These are phyloP conservation scores for Telfairia occidentalis DNA, from an alignment of 331 rosid genomes.

Conservation along the genomic window DNA sequence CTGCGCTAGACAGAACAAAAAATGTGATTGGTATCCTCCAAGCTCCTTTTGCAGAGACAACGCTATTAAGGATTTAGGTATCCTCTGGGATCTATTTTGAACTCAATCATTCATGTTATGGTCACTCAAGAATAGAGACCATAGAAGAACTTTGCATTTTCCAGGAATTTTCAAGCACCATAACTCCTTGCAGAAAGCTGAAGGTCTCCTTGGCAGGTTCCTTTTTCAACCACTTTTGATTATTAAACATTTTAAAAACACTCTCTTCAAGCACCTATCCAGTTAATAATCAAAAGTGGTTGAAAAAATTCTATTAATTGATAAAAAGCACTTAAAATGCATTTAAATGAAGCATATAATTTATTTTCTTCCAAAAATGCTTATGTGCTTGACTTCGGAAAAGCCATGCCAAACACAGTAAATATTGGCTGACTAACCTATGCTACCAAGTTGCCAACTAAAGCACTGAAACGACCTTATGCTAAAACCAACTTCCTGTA, in stretches of 20 bases:
- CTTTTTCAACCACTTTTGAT: too few relatives aligned
- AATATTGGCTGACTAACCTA: neutral
- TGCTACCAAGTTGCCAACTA: neutral
- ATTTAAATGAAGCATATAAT: too few relatives aligned
- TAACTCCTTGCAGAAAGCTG: neutral
- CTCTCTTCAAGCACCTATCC: too few relatives aligned
- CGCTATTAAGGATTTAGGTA: neutral
- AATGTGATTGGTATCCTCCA: neutral
- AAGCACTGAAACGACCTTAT: neutral
- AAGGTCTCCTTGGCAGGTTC: too few relatives aligned
- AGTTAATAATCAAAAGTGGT: too few relatives aligned
- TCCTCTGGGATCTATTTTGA: neutral
- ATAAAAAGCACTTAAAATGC: too few relatives aligned
- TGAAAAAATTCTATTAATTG: too few relatives aligned
- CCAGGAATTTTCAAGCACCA: neutral
- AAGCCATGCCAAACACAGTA: too few relatives aligned
- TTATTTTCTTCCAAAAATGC: too few relatives aligned
- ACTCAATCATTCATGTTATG: neutral
- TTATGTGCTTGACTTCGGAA: too few relatives aligned
- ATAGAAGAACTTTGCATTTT: neutral
- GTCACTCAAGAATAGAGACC: neutral
- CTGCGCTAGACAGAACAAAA: neutral
- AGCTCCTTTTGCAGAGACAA: neutral
- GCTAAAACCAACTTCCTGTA: neutral
- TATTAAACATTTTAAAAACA: too few relatives aligned